Conservation (phyloP, 371 early-diverging fungal species). For the Mucor indicus region DNA sequence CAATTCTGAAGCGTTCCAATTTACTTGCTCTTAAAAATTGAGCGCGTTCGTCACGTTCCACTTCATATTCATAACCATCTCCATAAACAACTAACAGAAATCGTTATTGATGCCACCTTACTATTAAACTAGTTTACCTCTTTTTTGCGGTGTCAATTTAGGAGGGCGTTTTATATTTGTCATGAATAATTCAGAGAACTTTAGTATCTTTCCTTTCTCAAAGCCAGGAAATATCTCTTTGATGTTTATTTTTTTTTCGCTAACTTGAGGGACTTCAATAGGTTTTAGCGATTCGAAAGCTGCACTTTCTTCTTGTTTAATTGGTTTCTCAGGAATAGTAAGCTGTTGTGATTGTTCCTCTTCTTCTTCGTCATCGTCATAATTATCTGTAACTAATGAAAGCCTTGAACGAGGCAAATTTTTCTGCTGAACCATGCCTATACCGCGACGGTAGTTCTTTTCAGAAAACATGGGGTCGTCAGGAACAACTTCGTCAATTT, state of each 20-base stretch:
- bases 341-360: slow-evolving; percentile 21
- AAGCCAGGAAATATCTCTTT: slow-evolving; percentile 65
- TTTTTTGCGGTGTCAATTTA: slow-evolving; percentile 24
- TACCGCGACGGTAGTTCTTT: slow-evolving; percentile 40
- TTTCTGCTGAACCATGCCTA: slow-evolving; percentile 35
- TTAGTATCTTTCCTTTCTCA: slow-evolving; percentile 56
- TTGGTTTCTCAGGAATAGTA: neutral
- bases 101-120: neutral
- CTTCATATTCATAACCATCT: slow-evolving; percentile 44
- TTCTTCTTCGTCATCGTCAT: slow-evolving; percentile 66
- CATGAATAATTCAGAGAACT: slow-evolving; percentile 70
- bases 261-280: neutral
- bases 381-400: slow-evolving; percentile 52
- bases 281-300: neutral
- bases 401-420: slow-evolving; percentile 26
- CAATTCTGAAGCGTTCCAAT: slow-evolving; percentile 19
- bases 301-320: neutral
- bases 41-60: slow-evolving; percentile 39
- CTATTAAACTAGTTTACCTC: slow-evolving; percentile 20
- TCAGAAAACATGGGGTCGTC: slow-evolving; percentile 50
- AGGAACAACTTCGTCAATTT: slow-evolving; percentile 76
- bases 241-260: slow-evolving; percentile 36
- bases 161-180: slow-evolving; percentile 34
- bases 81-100: slow-evolving; percentile 30
- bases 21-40: slow-evolving; percentile 32